A percentile compares a stretch with the other conserved stretches of the same genome.
Evolutionary conservation across 2,329 filamentous ascomycete species (phyloP).

Genomic region (Fusarium concolor): DNA sequence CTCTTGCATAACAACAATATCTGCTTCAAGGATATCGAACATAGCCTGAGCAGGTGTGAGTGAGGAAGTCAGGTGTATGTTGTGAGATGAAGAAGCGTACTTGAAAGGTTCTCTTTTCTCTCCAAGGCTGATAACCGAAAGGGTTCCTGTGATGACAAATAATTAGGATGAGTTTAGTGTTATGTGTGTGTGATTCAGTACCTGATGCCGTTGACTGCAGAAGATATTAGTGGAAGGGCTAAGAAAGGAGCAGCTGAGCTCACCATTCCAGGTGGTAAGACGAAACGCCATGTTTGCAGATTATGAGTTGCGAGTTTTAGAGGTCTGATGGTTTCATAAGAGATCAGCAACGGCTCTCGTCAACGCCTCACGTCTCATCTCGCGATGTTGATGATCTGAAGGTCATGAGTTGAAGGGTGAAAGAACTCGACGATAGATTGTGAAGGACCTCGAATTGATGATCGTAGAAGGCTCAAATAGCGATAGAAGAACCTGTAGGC

Average conservation of each 20-base stretch:
- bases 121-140: conserved; percentile 87
- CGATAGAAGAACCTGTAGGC: rapidly evolving
- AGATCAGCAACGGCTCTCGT: neutral
- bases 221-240: conserved; percentile 7
- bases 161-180: conserved; percentile 3
- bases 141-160: conserved; percentile 69
- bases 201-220: conserved; percentile 82
- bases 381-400: neutral
- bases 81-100: conserved; percentile 53
- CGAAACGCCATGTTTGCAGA: conserved; percentile 73
- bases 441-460: neutral
- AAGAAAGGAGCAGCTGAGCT: conserved; percentile 39
- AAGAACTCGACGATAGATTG: neutral
- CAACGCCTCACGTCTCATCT: conserved; percentile 10
- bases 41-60: conserved; percentile 69
- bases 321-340: neutral
- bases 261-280: conserved; percentile 90
- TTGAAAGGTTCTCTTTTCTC: conserved; percentile 75
- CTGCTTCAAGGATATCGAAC: conserved; percentile 93
- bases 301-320: neutral
- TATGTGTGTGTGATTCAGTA: conserved; percentile 48
- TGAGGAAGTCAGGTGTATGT: neutral
- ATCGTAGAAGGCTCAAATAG: no score
- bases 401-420: conserved; percentile 11
- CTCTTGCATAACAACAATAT: conserved; percentile 96